These are phyloP conservation scores for Artemisia argyi DNA, from an alignment of 129 eudicot genomes.

Conservation along the genomic window DNA sequence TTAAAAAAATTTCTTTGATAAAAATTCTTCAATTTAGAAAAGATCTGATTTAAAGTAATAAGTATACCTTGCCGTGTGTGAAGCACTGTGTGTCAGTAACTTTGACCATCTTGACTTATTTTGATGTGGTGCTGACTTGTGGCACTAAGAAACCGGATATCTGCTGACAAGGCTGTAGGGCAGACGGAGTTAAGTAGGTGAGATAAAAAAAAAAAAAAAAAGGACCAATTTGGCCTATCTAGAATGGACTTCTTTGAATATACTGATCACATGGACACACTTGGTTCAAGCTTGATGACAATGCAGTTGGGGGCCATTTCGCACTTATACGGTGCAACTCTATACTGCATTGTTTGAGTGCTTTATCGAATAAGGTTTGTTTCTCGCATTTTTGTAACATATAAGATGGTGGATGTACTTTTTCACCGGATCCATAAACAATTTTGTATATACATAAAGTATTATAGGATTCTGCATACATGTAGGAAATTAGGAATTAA, in stretches of 20 bases:
- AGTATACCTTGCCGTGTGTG: no score
- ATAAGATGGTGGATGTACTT: neutral
- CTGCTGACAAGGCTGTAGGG: no score
- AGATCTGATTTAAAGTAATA: no score
- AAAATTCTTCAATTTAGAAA: no score
- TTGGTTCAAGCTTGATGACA: conserved; percentile 5
- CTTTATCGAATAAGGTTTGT: neutral
- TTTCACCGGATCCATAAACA: neutral
- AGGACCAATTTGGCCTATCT: neutral
- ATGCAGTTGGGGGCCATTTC: neutral
- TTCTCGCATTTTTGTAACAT: neutral
- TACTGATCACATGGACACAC: neutral
- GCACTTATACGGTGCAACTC: neutral
- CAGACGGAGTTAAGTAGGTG: no score
- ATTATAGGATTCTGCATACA: neutral
- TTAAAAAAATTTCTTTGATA: no score
- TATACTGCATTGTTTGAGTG: neutral
- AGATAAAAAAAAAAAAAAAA: no score
- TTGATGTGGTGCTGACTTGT: no score
- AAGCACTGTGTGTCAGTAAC: no score
- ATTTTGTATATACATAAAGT: neutral
- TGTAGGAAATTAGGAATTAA: no score
- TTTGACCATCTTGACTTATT: no score
- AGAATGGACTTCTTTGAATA: neutral
- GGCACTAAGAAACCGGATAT: no score